These are phyloP conservation scores for Hippophae rhamnoides DNA, from an alignment of 306 rosid species.

Conservation along the genomic window DNA sequence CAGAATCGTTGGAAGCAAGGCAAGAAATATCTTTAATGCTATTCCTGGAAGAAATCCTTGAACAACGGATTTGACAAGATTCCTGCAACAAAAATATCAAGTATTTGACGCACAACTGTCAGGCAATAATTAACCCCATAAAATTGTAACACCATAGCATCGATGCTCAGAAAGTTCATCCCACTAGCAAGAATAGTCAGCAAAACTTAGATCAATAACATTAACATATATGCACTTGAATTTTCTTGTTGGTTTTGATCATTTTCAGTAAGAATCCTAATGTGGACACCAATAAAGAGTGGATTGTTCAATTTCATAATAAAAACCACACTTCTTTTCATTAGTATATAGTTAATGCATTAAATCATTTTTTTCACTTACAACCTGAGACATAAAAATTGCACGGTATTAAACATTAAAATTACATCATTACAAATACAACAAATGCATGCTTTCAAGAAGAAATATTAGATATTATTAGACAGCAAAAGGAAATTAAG, in stretches of 20 bases:
- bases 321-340: no score
- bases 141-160: slow-evolving; percentile 1
- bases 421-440: not conserved
- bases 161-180: not conserved
- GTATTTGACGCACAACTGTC: slow-evolving; percentile 13
- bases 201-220: not conserved
- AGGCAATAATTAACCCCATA: slow-evolving; percentile 8
- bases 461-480: not conserved
- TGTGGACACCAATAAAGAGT: no score
- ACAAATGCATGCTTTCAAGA: not conserved
- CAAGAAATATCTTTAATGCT: slow-evolving; percentile 71
- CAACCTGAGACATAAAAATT: no score
- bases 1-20: slow-evolving; percentile 55
- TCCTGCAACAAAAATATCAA: slow-evolving; percentile 41
- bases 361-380: no score
- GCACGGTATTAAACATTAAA: no score
- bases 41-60: slow-evolving; percentile 95
- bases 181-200: not conserved
- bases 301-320: no score
- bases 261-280: no score
- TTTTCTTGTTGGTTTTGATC: no score
- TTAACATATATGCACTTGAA: no score
- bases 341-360: no score
- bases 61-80: slow-evolving; percentile 46
- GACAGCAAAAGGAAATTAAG: not conserved